phyloP scores from a whole-genome alignment of 306 rosid species.

The Cucumis melo region DNA sequence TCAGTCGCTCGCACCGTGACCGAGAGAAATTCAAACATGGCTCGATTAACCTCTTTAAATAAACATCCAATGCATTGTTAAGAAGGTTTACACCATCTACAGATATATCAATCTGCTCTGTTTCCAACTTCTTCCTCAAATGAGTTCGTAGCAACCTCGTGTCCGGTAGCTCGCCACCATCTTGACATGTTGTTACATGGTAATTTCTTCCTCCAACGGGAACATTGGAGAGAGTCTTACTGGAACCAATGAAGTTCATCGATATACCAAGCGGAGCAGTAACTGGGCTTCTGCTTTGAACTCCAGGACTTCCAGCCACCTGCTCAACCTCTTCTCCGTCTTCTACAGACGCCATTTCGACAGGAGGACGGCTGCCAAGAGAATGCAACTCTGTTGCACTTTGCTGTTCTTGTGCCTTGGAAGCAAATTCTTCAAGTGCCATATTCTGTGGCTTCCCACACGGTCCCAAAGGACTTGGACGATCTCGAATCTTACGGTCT shows the following conservation, averaged over 20 bases:
- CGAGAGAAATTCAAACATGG: slow-evolving; percentile 48
- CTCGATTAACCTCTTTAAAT: slow-evolving; percentile 75
- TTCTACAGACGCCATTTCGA: slow-evolving; percentile 71
- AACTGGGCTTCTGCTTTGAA: slow-evolving; percentile 82
- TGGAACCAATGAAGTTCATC: slow-evolving; percentile 31
- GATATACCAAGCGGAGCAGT: slow-evolving; percentile 90
- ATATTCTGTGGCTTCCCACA: slow-evolving; percentile 43
- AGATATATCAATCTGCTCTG: slow-evolving; percentile 43
- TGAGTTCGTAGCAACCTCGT: slow-evolving; percentile 49
- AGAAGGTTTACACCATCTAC: slow-evolving; percentile 61
- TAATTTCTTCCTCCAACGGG: slow-evolving; percentile 22
- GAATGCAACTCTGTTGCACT: slow-evolving; percentile 89
- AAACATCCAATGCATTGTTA: slow-evolving; percentile 71
- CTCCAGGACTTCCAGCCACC: slow-evolving; percentile 68
- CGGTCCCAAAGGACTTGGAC: slow-evolving; percentile 43
- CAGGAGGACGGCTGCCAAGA: slow-evolving; percentile 89
- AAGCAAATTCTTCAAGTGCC: slow-evolving; percentile 22
- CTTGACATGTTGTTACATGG: slow-evolving; percentile 50
- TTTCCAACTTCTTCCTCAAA: slow-evolving; percentile 58
- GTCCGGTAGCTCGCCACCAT: slow-evolving; percentile 57
- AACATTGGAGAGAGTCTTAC: slow-evolving; percentile 35
- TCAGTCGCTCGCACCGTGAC: slow-evolving; percentile 24
- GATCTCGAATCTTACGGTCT: slow-evolving; percentile 34
- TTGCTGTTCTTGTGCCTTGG: slow-evolving; percentile 64
- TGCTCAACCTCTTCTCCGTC: slow-evolving; percentile 99